These are phyloP conservation scores for Kazachstania viticola DNA, from an alignment of 805 yeast genomes.

Conservation along the genomic window DNA sequence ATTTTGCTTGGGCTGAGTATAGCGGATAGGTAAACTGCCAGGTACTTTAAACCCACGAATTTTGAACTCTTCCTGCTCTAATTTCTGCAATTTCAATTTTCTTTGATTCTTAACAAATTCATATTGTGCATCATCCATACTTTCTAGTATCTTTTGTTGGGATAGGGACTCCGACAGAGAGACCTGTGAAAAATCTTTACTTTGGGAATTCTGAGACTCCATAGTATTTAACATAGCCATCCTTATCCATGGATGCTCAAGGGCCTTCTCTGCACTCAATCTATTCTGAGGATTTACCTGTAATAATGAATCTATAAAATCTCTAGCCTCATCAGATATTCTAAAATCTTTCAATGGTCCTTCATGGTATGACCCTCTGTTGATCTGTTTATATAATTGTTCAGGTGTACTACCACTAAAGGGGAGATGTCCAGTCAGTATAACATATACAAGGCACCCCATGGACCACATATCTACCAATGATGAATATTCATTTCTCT, in stretches of 20 bases:
- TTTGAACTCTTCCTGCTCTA: conserved; percentile 6
- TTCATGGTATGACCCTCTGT: conserved; percentile 68
- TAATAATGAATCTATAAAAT: conserved; percentile 58
- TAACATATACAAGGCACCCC: conserved; percentile 88
- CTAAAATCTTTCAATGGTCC: conserved; percentile 57
- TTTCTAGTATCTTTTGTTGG: conserved; percentile 42
- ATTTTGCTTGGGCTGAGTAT: conserved; percentile 15
- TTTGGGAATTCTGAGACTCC: neutral
- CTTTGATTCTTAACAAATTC: conserved; percentile 15
- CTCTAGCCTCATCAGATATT: conserved; percentile 57
- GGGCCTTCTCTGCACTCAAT: conserved; percentile 64
- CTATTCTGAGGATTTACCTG: conserved; percentile 68
- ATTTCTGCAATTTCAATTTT: conserved; percentile 9
- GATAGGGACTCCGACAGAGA: conserved; percentile 64
- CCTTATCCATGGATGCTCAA: conserved; percentile 73
- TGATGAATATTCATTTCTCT: conserved; percentile 49
- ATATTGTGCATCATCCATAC: conserved; percentile 25
- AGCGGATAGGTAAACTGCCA: conserved; percentile 16
- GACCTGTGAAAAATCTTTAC: conserved; percentile 17
- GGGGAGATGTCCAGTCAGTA: conserved; percentile 86
- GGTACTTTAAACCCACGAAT: conserved; percentile 23
- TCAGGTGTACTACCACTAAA: conserved; percentile 90
- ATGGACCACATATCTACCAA: conserved; percentile 96
- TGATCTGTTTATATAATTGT: conserved; percentile 65
- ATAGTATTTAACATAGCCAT: conserved; percentile 4